Evolutionary conservation across 2,329 filamentous ascomycete species (phyloP).

Genomic region (Ophiocordyceps camponoti-leonardi): DNA sequence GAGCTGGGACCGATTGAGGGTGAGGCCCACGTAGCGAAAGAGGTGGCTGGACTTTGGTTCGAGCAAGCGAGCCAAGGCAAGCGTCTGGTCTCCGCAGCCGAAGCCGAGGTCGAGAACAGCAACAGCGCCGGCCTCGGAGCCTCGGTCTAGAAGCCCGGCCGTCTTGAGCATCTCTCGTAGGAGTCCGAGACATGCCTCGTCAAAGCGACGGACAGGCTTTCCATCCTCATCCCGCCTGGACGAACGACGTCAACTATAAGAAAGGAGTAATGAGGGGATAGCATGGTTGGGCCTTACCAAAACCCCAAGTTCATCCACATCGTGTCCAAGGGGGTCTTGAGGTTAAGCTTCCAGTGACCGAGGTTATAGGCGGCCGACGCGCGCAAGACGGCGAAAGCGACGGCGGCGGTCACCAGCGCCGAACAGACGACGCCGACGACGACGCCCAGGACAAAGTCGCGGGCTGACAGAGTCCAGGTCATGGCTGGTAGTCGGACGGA

Average conservation of each 20-base stretch:
- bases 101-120: constrained; percentile 36
- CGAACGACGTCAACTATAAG: background rate
- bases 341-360: constrained; percentile 38
- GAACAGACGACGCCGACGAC: constrained; percentile 9
- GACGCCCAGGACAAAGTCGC: constrained; percentile 12
- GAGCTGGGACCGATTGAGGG: constrained; percentile 27
- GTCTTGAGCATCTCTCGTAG: constrained; percentile 26
- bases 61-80: constrained; percentile 21
- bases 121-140: constrained; percentile 4
- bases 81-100: constrained; percentile 40
- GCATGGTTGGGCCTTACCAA: constrained; percentile 19
- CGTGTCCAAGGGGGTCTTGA: constrained; percentile 24
- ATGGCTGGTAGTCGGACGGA: background rate
- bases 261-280: too few relatives aligned
- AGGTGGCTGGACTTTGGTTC: constrained; percentile 5
- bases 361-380: constrained; percentile 25
- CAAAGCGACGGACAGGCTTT: constrained; percentile 17
- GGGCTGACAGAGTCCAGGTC: constrained; percentile 2
- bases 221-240: constrained; percentile 14
- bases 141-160: constrained; percentile 19
- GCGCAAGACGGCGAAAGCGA: constrained; percentile 7
- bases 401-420: constrained; percentile 4
- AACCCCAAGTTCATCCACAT: constrained; percentile 51
- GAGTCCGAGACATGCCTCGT: constrained; percentile 29
- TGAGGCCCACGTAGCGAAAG: constrained; percentile 35